These are phyloP conservation scores for Diaporthe vexans DNA, from an alignment of 2,329 filamentous ascomycete genomes.

Conservation along the genomic window DNA sequence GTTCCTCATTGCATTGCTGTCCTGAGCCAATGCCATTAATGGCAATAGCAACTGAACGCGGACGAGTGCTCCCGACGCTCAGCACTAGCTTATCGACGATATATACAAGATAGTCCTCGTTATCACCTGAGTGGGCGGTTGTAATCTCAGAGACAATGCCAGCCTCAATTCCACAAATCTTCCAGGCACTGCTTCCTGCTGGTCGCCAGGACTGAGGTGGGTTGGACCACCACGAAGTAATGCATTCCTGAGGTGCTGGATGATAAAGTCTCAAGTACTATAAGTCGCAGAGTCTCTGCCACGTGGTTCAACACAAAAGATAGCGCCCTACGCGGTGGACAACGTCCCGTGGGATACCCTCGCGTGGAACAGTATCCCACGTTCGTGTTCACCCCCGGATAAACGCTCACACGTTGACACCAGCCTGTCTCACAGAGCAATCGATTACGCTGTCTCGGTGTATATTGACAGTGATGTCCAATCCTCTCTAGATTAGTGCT, in stretches of 20 bases:
- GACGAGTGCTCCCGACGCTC: too few species aligned
- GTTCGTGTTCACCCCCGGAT: neutral
- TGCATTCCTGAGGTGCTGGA: too few species aligned
- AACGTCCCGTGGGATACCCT: neutral
- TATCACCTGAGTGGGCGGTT: neutral
- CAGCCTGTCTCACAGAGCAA: neutral
- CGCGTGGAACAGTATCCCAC: neutral
- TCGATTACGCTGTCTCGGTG: neutral
- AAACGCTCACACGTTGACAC: neutral
- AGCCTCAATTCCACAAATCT: neutral
- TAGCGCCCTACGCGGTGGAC: neutral
- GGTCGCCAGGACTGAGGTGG: neutral
- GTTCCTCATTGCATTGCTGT: too few species aligned
- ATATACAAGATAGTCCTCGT: too few species aligned
- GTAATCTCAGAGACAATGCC: neutral
- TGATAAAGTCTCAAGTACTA: too few species aligned
- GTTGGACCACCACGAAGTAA: too few species aligned
- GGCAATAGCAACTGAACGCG: too few species aligned
- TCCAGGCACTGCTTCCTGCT: neutral
- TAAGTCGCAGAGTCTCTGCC: too few species aligned
- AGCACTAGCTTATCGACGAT: too few species aligned
- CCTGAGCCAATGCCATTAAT: too few species aligned
- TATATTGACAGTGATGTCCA: neutral
- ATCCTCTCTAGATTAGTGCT: neutral
- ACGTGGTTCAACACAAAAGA: neutral